Evolutionary conservation across 2,329 filamentous ascomycete species (phyloP), one percentile per base, ranked within the genome.

Genomic region (Westerdykella ornata): DNA sequence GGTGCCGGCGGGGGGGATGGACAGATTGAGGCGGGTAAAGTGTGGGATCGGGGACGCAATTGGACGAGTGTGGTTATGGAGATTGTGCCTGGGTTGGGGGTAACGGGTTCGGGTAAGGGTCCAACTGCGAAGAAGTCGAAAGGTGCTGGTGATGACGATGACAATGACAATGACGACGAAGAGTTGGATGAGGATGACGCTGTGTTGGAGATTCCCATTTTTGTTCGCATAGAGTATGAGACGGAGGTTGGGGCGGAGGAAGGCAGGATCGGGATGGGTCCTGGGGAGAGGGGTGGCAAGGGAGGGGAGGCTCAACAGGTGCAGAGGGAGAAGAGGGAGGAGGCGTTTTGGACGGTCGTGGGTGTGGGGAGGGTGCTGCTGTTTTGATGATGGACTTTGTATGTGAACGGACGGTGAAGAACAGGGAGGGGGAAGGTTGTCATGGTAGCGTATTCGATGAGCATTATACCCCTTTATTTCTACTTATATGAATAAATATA

Each of bases 21-120:
- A 3, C 54, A 59, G 13, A 79, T 85, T 13, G 88, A 94, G 65
- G 86, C 86, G 0, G 92, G 90, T 39, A 97, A 97, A 68, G 82
- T 97, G n/a, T 98, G 88, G 85, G 89, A 96, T 49, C 79, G 83
- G 40, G 90, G 89, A 0, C 76, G 89, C 28, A 98, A 97, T 64
- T 96, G 89, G 86, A 92, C 92, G 13, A 92, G 83, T 51, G 87
- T 98, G 9, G 85, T 96, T 15, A 74, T 98, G 18, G 92, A 98
- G 63, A 84, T 98, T 12, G 78, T 96, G 0, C 78, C 89, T 57
- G 56, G 74, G 48, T 47, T 68, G 9, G 37, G 34, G 42, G 47
- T 26, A 15, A 49, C 20, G 33, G 32, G 37, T 19, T n/a, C n/a
- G n/a, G n/a, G n/a, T n/a, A n/a, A n/a, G n/a, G n/a, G n/a, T n/a